phyloP scores from a whole-genome alignment of 1,284 basidiomycete genomes.

The Sutorius eximius region DNA sequence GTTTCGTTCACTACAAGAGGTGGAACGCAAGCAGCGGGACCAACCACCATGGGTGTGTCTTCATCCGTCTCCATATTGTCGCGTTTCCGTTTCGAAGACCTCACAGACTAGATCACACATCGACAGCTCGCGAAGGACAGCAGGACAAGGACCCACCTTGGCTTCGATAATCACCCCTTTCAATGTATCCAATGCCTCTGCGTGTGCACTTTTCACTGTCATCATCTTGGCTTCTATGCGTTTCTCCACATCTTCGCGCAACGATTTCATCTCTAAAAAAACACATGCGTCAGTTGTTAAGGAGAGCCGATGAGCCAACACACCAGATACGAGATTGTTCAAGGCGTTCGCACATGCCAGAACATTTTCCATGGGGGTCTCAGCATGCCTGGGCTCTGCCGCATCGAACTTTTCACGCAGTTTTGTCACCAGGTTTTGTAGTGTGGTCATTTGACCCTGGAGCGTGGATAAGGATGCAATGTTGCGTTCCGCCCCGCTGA shows the following conservation, averaged over 20 bases:
- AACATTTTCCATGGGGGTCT: slow-evolving; percentile 25
- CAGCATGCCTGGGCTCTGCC: slow-evolving; percentile 9
- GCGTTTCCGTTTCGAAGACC: slow-evolving; percentile 31
- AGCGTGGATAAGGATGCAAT: slow-evolving; percentile 39
- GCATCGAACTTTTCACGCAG: slow-evolving; percentile 36
- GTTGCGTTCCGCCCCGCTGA: slow-evolving; percentile 32
- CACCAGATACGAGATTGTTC: slow-evolving; percentile 34
- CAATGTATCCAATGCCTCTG: slow-evolving; percentile 30
- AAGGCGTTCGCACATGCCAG: slow-evolving; percentile 31
- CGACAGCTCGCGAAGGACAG: slow-evolving; percentile 8
- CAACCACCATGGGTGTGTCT: not conserved
- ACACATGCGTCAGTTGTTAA: slow-evolving; percentile 11
- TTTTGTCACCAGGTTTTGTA: slow-evolving; percentile 37
- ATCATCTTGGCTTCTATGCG: slow-evolving; percentile 37
- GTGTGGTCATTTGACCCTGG: slow-evolving; percentile 28
- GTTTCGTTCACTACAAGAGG: not conserved
- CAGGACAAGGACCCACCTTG: slow-evolving; percentile 18
- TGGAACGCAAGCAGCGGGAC: not conserved
- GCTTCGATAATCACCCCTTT: slow-evolving; percentile 19
- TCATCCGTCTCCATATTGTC: slow-evolving; percentile 15
- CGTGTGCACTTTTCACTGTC: slow-evolving; percentile 27
- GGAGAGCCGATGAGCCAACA: slow-evolving; percentile 2
- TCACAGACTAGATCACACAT: slow-evolving; percentile 13
- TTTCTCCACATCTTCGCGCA: slow-evolving; percentile 35
- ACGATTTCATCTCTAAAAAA: slow-evolving; percentile 32